Percentiles rank a stretch among this genome's conserved stretches.
Evolutionary conservation across 805 yeast species (phyloP).

Genomic region (Saccharomyces jurei): DNA sequence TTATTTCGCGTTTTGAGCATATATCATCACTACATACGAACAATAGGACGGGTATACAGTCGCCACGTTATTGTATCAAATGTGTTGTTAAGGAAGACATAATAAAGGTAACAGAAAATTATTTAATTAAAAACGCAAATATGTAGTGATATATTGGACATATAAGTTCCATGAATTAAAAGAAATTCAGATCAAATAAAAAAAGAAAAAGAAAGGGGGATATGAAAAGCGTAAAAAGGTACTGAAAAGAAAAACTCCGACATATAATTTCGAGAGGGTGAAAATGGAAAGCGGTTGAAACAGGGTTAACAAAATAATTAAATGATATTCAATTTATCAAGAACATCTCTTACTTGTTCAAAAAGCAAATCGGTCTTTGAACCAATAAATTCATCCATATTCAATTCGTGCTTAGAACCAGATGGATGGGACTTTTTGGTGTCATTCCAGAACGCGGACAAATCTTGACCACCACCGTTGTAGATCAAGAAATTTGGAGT

Average conservation of each 20-base stretch:
- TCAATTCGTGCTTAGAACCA: neutral
- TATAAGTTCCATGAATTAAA: neutral
- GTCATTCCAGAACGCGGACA: conserved; percentile 52
- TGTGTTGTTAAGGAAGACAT: too few species aligned
- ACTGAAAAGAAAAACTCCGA: neutral
- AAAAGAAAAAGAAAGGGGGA: neutral
- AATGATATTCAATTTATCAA: conserved; percentile 21
- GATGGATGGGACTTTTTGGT: neutral
- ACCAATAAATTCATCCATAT: neutral
- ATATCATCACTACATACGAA: neutral
- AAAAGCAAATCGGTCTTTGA: conserved; percentile 19
- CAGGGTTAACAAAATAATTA: neutral
- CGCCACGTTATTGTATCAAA: too few species aligned
- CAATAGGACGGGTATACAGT: too few species aligned
- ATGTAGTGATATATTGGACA: neutral
- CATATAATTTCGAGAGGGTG: neutral
- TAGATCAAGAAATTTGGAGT: conserved; percentile 70
- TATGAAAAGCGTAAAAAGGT: neutral
- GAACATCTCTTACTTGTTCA: conserved; percentile 22
- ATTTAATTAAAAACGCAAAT: neutral
- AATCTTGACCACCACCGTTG: conserved; percentile 73
- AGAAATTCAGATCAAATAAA: neutral
- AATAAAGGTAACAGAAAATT: neutral
- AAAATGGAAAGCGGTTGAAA: neutral
- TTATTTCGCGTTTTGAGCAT: neutral